Percentiles rank a stretch among this genome's conserved stretches.
Conservation (phyloP, 805 yeast species). For the Dipodascopsis uninucleata region DNA sequence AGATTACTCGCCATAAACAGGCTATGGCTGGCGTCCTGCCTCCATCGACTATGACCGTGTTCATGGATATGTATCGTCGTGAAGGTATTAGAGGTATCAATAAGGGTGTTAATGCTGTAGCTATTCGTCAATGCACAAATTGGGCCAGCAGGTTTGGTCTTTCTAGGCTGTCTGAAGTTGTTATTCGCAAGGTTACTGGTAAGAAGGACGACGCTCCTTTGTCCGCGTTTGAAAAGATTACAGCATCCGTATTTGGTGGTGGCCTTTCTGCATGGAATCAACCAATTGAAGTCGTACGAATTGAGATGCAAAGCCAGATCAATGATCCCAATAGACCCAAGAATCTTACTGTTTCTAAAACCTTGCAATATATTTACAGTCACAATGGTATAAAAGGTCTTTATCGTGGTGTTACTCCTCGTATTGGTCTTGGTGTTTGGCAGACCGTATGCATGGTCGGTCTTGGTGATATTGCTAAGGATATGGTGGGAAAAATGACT, state of each 20-base stretch:
- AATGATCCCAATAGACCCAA: conserved; percentile 92
- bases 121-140: conserved; percentile 97
- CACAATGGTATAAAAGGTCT: conserved; percentile 85
- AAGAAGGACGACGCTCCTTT: conserved; percentile 60
- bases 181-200: conserved; percentile 60
- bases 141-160: conserved; percentile 99
- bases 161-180: conserved; percentile 85
- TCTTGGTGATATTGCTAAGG: conserved; percentile 89
- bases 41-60: conserved; percentile 78
- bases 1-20: conserved; percentile 87
- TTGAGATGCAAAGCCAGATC: conserved; percentile 97
- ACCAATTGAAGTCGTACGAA: conserved; percentile 95
- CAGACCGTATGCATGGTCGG: conserved; percentile 95
- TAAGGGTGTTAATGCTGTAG: conserved; percentile 97
- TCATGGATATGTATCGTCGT: conserved; percentile 71
- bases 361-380: conserved; percentile 77
- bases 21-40: conserved; percentile 62
- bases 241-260: conserved; percentile 89
- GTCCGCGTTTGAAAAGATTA: conserved; percentile 72
- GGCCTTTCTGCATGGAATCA: conserved; percentile 98
- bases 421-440: conserved; percentile 96
- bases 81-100: conserved; percentile 95
- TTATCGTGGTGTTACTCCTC: conserved; percentile 94
- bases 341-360: conserved; percentile 71
- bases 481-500: conserved; percentile 57